Conservation (phyloP, 2,329 filamentous ascomycete species). For the Microdochium nivale region DNA sequence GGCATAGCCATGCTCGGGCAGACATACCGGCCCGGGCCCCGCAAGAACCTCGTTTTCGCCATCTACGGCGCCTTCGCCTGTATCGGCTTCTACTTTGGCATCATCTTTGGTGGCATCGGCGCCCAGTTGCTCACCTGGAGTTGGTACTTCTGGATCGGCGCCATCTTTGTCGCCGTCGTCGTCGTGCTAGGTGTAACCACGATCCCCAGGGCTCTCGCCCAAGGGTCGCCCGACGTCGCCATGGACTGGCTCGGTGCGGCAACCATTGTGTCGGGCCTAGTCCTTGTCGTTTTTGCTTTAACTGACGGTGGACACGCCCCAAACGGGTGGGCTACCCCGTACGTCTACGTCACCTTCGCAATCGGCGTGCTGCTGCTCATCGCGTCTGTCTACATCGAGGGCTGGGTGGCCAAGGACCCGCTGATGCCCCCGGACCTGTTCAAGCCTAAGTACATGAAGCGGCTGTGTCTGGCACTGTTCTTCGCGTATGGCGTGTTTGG, state of each 20-base stretch:
- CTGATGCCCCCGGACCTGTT: slow-evolving; percentile 65
- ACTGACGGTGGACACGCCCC: slow-evolving; percentile 65
- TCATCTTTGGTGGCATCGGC: slow-evolving; percentile 55
- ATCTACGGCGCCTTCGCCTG: slow-evolving; percentile 48
- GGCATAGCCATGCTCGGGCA: slow-evolving; percentile 59
- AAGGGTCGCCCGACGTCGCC: slow-evolving; percentile 25
- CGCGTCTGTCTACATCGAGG: slow-evolving; percentile 61
- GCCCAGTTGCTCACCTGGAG: slow-evolving; percentile 51
- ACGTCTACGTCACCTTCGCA: slow-evolving; percentile 58
- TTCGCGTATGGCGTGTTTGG: slow-evolving; percentile 62
- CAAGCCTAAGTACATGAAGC: slow-evolving; percentile 57
- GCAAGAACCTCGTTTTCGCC: slow-evolving; percentile 56
- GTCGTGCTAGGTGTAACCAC: slow-evolving; percentile 13
- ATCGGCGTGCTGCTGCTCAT: slow-evolving; percentile 52
- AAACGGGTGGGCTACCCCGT: slow-evolving; percentile 63
- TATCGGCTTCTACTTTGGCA: slow-evolving; percentile 50
- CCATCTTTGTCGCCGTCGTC: slow-evolving; percentile 23
- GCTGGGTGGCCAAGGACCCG: slow-evolving; percentile 59
- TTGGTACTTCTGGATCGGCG: slow-evolving; percentile 63
- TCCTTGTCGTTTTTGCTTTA: slow-evolving; percentile 66
- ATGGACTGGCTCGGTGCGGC: slow-evolving; percentile 64
- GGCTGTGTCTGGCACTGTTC: slow-evolving; percentile 51
- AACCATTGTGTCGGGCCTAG: slow-evolving; percentile 55
- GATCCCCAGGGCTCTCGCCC: slow-evolving; percentile 18
- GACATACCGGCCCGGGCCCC: slow-evolving; percentile 56